Evolutionary conservation across 768 basidiomycete genomes (phyloP), one percentile per base, ranked within the genome.

Genomic region (Podaxis carcinomalis): DNA sequence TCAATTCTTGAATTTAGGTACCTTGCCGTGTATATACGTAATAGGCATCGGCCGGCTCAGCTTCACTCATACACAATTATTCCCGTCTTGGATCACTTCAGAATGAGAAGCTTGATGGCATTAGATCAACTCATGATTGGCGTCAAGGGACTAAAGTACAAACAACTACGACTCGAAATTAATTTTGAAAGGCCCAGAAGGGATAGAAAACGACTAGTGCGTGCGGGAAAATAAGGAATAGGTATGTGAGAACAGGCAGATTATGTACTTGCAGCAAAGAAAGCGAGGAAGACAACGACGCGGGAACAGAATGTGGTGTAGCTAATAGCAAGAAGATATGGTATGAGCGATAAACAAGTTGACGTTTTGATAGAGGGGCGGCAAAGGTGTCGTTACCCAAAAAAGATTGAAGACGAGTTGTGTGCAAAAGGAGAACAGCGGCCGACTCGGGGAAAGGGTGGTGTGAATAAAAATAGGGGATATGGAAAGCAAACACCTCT

Each of bases 261-360:
- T 28, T 4, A 46, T 57, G 56, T 21, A 21, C 28, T 47, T 47
- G 42, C 44, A 47, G 44, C 28, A 46, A 16, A 13, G 27, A 36
- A 27, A 25, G 11, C 9, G 9, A 50, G 11, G 42, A 42, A 25
- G n/a, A 44, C 13, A 56, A 13, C 23, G 25, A 21, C 35, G 40
- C 21, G 42, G 21, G 49, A 14, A 37, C n/a, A 25, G 25, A 19
- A 37, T 23, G 57, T 50, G 21, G n/a, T 49, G 32, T 19, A 50
- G 21, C 37, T 14, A 36, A 39, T 51, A 35, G 23, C 50, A 19
- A 57, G 47, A 61, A 47, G 25, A 37, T 40, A 63, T 60, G 40
- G 21, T 59, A 59, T 32, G n/a, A 27, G 25, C 21, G 42, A 59
- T 52, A 42, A 59, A 51, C 25, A 59, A 51, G 36, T 36, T 27